A percentile compares a stretch with the other conserved stretches of the same genome.
These are phyloP conservation scores for Fusarium compactum DNA, from an alignment of 2,329 filamentous ascomycete genomes.

Conservation along the genomic window DNA sequence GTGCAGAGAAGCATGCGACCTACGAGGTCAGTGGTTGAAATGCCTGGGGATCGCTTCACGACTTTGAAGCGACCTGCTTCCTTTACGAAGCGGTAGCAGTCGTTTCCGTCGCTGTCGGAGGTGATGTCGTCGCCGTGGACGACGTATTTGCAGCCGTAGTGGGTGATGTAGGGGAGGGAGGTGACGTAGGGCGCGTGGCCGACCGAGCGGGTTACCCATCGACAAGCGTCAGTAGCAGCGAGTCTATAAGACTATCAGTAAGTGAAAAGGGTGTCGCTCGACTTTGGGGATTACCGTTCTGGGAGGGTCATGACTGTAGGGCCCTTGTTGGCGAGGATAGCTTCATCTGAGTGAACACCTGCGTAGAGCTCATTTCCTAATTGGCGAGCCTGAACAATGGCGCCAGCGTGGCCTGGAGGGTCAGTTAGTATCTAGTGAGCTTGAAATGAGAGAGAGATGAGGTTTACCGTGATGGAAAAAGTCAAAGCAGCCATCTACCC, in stretches of 20 bases:
- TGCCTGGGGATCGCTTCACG: conserved; percentile 94
- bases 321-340: conserved; percentile 96
- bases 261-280: background rate
- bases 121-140: conserved; percentile 98
- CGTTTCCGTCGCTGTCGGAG: conserved; percentile 90
- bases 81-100: conserved; percentile 99
- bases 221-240: conserved; percentile 91
- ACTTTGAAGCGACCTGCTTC: conserved; percentile 94
- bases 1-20: conserved; percentile 97
- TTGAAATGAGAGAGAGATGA: accelerated
- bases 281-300: conserved; percentile 72
- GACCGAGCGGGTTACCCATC: conserved; percentile 90
- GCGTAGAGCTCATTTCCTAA: conserved; percentile 90
- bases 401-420: conserved; percentile 86
- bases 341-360: conserved; percentile 94
- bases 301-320: conserved; percentile 95
- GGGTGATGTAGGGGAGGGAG: conserved; percentile 89
- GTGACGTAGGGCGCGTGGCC: conserved; percentile 95
- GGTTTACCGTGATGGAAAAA: conserved; percentile 93
- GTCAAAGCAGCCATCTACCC: conserved; percentile 99
- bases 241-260: conserved; percentile 64
- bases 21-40: conserved; percentile 97
- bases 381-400: conserved; percentile 94
- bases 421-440: background rate
- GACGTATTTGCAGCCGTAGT: conserved; percentile 95